Percentiles rank a stretch among this genome's conserved stretches.
phyloP scores from a whole-genome alignment of 129 eudicot species.

The Tagetes patula region DNA sequence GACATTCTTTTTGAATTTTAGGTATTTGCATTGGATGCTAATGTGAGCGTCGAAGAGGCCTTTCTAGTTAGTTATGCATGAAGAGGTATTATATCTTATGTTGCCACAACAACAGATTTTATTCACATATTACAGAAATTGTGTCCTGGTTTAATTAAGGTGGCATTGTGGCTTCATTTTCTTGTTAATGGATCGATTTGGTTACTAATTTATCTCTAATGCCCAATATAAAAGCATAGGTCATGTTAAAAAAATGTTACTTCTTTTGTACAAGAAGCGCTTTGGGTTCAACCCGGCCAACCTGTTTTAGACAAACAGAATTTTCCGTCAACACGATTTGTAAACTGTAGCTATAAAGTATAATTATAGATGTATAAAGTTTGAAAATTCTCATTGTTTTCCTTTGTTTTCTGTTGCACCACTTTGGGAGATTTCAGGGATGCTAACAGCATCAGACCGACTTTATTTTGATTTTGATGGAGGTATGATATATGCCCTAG shows the following conservation, averaged over 20 bases:
- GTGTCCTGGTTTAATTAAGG: background rate
- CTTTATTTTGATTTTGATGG: slow-evolving; percentile 36
- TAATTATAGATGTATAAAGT: slow-evolving; percentile 2
- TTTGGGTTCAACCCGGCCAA: background rate
- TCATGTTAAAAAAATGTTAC: background rate
- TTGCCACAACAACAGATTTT: slow-evolving; percentile 7
- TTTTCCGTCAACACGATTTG: background rate
- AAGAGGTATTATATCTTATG: slow-evolving; percentile 36
- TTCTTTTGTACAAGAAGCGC: background rate
- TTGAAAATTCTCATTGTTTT: slow-evolving; percentile 4
- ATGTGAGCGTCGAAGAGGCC: slow-evolving; percentile 52
- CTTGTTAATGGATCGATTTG: background rate
- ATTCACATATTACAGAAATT: slow-evolving; percentile 14
- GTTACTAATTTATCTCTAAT: background rate
- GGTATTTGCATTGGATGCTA: slow-evolving; percentile 55
- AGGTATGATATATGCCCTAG: slow-evolving; percentile 1
- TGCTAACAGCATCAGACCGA: slow-evolving; percentile 55
- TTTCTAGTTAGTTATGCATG: slow-evolving; percentile 45
- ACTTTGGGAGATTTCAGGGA: slow-evolving; percentile 59
- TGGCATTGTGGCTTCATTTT: background rate
- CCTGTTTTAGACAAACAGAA: background rate
- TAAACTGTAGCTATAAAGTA: background rate
- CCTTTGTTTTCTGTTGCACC: slow-evolving; percentile 44
- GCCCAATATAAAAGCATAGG: background rate
- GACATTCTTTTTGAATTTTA: slow-evolving; percentile 14